Percentiles rank a stretch among this genome's conserved stretches.
phyloP scores from a whole-genome alignment of 2,329 filamentous ascomycete species.

The Sporothrix phasma region DNA sequence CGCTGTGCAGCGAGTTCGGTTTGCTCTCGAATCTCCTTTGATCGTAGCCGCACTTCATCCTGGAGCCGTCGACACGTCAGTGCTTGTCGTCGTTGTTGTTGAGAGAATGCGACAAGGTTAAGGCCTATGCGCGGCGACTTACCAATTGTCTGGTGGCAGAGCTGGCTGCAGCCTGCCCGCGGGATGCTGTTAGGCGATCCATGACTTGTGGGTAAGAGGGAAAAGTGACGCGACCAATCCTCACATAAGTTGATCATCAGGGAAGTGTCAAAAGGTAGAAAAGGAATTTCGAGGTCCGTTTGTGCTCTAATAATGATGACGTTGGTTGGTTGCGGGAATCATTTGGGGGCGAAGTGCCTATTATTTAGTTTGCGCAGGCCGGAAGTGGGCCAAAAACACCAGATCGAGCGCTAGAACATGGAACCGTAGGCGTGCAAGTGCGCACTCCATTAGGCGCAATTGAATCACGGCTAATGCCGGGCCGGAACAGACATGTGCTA shows the following conservation, averaged over 20 bases:
- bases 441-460: not conserved
- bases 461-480: not conserved
- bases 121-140: not conserved
- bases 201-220: not conserved
- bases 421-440: not conserved
- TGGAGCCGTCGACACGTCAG: not conserved
- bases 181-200: not conserved
- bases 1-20: constrained; percentile 51
- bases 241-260: too few species aligned
- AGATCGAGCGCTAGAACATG: not conserved
- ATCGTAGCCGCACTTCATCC: constrained; percentile 8
- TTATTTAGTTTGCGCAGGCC: not conserved
- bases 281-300: too few species aligned
- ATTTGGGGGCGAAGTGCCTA: not conserved
- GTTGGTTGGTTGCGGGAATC: not conserved
- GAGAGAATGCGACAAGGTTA: not conserved
- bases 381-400: not conserved
- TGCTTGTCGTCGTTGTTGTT: not conserved
- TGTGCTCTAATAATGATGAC: not conserved
- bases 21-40: constrained; percentile 51
- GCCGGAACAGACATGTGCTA: not conserved
- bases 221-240: too few species aligned
- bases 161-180: not conserved
- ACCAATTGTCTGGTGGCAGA: not conserved
- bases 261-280: too few species aligned